Base-by-base conservation (phyloP, 2,329 filamentous ascomycete species). In the Paracamarosporium sp. region DNA sequence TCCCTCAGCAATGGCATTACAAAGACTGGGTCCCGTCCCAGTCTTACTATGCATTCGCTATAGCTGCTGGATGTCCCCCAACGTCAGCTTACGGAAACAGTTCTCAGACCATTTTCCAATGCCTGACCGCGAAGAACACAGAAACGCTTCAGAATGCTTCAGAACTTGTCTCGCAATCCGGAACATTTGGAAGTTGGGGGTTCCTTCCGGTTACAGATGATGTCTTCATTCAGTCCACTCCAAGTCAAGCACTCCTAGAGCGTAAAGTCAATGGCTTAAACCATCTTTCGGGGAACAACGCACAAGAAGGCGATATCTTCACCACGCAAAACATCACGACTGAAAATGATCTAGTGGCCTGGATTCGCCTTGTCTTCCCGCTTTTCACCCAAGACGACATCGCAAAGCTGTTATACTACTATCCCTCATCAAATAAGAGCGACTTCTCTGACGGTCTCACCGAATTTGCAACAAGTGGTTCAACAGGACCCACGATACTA, bases 1-100 rank as follows among this genome's bases (percentile, higher is more conserved):
- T 85, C 9, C 83, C 85, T 0, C 81, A 82, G 53, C 82, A 86
- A 60, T 85, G 85, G 66, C 75, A 73, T 13, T 85, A 81, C 63
- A 76, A 81, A 48, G 81, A 80, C 15, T 75, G 72, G 31, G 67
- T 80, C 9, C 81, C 83, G 0, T 77, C 81, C 4, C 71, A 78
- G 17, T 66, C 77, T 5, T 86, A 84, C 61, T 76, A 81, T 45
- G 73, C 74, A 1, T 81, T 85, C 57, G 81, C 68, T 9, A 41
- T 46, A 13, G 64, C 46, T 0, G 66, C 75, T 0, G 72, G 73
- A 59, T 73, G 78, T 66, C 55, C 57, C 8, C 46, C 62, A 40
- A 44, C 35, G 20, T 50, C 57, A 51, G 57, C 60, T 12, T 57
- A 62, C 30, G 64, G 74, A 55, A 43, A 56, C 51, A 63, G 59